Base-by-base conservation (phyloP, 2,329 filamentous ascomycete species). In the Penicillium glabrum region DNA sequence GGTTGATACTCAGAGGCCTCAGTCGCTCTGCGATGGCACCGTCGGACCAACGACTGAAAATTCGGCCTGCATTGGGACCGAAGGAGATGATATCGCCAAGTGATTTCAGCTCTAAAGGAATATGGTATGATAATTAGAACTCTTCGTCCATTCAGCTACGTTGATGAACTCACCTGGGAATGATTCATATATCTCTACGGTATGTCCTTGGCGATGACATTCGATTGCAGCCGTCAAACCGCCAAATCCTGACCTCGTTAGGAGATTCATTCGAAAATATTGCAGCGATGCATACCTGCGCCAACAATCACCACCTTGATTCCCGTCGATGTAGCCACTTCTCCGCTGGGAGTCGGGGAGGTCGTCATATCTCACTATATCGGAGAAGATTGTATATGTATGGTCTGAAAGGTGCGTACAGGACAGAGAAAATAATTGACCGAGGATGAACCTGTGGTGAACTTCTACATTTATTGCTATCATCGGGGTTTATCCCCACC, bases 21-120 rank as follows among this genome's bases (percentile, higher is more conserved):
- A 85, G 75, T 45, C 76, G 75, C 46, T 72, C 69, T 8, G 77
- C 75, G 10, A 86, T 75, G 33, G 74, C 69, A 31, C 83, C 81
- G 27, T 80, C 68, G 0, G 73, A 75, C 85, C 85, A 88, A 3
- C 85, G 80, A 51, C 81, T 68, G 64, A 86, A 85, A 62, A 88
- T 86, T 41, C 84, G 81, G 0, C 83, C 83, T 13, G 78, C 83
- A 61, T 87, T 87, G 47, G 82, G 77, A 2, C 84, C 84, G 59
- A 86, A 86, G 13, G 81, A 83, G 60, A 86, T 87, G 59, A 87
- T 86, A 71, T 87, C 83, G 51, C 85, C 85, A 0, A 87, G 78
- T 4, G 77, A 72, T 62, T 86, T 87, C 53, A 86, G 78, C 53
- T 81, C 79, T 8, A 16, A 44, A n/a, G 26, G n/a, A n/a, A 23